phyloP scores from a whole-genome alignment of 805 yeast genomes.

The Metschnikowia santaceciliae region DNA sequence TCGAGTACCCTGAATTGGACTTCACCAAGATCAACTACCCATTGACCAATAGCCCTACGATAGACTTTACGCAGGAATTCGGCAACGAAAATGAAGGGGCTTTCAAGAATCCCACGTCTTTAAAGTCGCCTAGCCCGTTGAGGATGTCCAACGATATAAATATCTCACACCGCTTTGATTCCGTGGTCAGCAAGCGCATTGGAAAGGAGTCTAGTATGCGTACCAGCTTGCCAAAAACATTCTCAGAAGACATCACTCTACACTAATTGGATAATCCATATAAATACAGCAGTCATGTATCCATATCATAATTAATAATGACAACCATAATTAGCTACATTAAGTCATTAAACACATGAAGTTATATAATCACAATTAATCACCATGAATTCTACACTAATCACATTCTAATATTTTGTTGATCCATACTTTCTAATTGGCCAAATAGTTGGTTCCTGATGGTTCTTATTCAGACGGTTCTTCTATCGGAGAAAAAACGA shows the following conservation, averaged over 20 bases:
- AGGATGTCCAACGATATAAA: slow-evolving; percentile 1
- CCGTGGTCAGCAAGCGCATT: not conserved
- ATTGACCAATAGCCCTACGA: slow-evolving; percentile 2
- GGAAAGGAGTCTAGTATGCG: slow-evolving; percentile 3
- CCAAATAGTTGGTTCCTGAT: not conserved
- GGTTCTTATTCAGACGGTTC: slow-evolving; percentile 49
- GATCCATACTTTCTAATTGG: not conserved
- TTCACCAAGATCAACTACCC: slow-evolving; percentile 7
- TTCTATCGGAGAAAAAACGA: slow-evolving; percentile 80
- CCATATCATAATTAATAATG: too few species aligned
- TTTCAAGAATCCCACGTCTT: slow-evolving; percentile 1
- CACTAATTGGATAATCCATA: not conserved
- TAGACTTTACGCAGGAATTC: not conserved
- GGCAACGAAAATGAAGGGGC: slow-evolving; percentile 1
- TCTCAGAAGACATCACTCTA: not conserved
- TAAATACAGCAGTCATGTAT: too few species aligned
- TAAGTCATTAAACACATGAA: too few species aligned
- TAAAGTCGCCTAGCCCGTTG: slow-evolving; percentile 1
- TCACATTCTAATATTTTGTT: too few species aligned
- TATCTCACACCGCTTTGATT: not conserved
- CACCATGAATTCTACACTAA: too few species aligned
- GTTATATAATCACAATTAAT: too few species aligned
- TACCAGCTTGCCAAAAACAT: not conserved
- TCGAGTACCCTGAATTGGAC: slow-evolving; percentile 10
- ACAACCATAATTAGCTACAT: too few species aligned